Percentiles rank a stretch among this genome's conserved stretches.
Evolutionary conservation across 441 rosid species (phyloP).

Genomic region (Syzygium malaccense): DNA sequence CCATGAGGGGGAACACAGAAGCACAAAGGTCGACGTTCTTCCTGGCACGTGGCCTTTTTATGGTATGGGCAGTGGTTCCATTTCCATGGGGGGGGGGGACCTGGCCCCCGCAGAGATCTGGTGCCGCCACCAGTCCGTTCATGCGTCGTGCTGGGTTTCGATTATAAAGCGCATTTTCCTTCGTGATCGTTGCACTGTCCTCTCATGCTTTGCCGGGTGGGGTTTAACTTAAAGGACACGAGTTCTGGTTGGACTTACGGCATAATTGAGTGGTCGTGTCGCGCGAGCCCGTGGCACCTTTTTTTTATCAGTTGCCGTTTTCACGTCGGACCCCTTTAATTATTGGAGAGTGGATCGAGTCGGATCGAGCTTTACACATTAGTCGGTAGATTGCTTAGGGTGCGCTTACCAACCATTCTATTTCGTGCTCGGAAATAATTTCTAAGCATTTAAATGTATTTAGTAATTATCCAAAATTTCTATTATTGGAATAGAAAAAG

Average conservation of each 20-base stretch:
- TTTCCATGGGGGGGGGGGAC: not conserved
- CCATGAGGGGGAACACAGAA: not conserved
- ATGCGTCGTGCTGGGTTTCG: not conserved
- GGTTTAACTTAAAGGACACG: not conserved
- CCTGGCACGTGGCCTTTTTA: not conserved
- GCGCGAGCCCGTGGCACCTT: not conserved
- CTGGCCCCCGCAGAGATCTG: not conserved
- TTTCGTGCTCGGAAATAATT: accelerated
- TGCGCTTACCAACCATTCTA: too few relatives aligned
- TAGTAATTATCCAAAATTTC: too few relatives aligned
- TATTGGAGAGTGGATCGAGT: not conserved
- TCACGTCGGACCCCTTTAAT: not conserved
- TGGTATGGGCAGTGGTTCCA: not conserved
- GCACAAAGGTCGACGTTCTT: not conserved
- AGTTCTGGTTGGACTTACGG: not conserved
- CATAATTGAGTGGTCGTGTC: not conserved
- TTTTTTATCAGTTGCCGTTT: not conserved
- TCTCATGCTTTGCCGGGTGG: not conserved
- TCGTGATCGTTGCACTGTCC: not conserved
- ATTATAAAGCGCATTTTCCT: not conserved
- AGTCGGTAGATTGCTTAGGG: not conserved
- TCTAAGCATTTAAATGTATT: too few relatives aligned
- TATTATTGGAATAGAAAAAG: too few relatives aligned
- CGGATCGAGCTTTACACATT: not conserved
- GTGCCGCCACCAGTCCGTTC: not conserved